Percentiles rank a stretch among this genome's conserved stretches.
phyloP scores from a whole-genome alignment of 176 grass and related monocot species.

The Secale cereale region DNA sequence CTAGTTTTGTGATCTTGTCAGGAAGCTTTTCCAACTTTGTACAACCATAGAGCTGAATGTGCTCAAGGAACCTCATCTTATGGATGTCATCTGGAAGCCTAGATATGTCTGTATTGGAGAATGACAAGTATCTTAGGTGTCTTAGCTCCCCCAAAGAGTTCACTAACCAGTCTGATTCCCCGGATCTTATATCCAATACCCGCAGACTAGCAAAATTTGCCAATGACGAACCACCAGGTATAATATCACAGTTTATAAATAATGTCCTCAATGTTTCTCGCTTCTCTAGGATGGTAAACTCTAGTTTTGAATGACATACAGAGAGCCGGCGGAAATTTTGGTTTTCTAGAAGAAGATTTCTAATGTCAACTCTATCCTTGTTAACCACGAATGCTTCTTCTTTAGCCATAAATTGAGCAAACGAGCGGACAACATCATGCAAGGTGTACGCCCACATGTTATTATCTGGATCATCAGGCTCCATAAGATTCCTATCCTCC shows the following conservation, averaged over 20 bases:
- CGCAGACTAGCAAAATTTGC: background rate
- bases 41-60: background rate
- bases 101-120: background rate
- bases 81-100: background rate
- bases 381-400: background rate
- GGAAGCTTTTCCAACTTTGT: background rate
- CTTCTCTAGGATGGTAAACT: background rate
- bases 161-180: background rate
- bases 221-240: background rate
- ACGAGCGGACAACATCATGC: background rate
- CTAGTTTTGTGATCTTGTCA: background rate
- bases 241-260: background rate
- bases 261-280: background rate
- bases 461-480: background rate
- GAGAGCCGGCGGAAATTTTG: background rate
- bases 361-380: background rate
- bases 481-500: background rate
- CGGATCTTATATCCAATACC: background rate
- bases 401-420: conserved; percentile 2
- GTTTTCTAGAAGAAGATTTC: background rate
- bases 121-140: background rate
- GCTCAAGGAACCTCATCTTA: conserved; percentile 5
- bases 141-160: background rate
- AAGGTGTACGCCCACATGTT: background rate
- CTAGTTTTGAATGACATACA: too few relatives aligned